Evolutionary conservation across 441 rosid genomes (phyloP).

Genomic region (Euphorbia celastroides): DNA sequence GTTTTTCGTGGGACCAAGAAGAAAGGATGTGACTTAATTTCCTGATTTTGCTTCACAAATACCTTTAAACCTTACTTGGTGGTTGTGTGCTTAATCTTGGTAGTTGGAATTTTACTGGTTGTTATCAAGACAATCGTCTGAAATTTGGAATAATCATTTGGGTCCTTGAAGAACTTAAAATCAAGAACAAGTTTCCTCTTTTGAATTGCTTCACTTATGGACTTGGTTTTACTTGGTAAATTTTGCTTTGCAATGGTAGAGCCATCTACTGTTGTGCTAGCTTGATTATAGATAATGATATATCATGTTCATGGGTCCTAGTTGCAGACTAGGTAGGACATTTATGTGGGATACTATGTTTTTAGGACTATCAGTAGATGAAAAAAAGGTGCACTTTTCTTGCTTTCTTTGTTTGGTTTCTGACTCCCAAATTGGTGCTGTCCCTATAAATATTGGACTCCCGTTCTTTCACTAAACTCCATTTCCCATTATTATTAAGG

Average conservation of each 20-base stretch:
- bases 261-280: slow-evolving; percentile 23
- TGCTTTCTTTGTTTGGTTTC: slow-evolving; percentile 16
- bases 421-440: slow-evolving; percentile 24
- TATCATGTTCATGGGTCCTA: slow-evolving; percentile 53
- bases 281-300: slow-evolving; percentile 25
- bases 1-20: not conserved
- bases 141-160: not conserved
- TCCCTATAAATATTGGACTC: slow-evolving; percentile 18
- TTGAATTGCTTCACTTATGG: slow-evolving; percentile 3
- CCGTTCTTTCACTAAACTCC: slow-evolving; percentile 9
- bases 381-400: slow-evolving; percentile 21
- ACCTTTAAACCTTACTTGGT: not conserved
- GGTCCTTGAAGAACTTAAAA: not conserved
- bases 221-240: not conserved
- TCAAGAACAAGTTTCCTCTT: not conserved
- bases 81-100: not conserved
- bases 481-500: not conserved
- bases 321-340: slow-evolving; percentile 17
- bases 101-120: not conserved
- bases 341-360: slow-evolving; percentile 40
- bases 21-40: slow-evolving; percentile 5
- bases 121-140: not conserved
- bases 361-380: slow-evolving; percentile 25
- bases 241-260: not conserved
- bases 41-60: slow-evolving; percentile 7